Evolutionary conservation across 73 alveolate species (phyloP).

Genomic region (Urostyla sp.): DNA sequence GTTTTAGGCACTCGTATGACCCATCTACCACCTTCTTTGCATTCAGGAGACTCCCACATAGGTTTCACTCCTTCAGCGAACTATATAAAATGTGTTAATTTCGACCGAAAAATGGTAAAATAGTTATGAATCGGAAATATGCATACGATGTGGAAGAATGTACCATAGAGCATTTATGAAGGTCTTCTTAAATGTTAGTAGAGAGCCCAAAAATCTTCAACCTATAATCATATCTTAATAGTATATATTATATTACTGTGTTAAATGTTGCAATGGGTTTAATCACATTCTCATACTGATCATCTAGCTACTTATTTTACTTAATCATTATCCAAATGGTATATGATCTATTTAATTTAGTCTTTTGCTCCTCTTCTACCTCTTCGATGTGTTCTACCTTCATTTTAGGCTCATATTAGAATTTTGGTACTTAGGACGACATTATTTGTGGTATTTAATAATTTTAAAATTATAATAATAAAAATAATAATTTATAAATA

Average conservation of each 20-base stretch:
- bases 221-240: slow-evolving; percentile 2
- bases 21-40: slow-evolving; percentile 55
- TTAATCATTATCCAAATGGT: slow-evolving; percentile 35
- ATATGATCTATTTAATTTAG: slow-evolving; percentile 6
- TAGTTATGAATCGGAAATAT: too few species aligned
- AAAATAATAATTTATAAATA: too few species aligned
- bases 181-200: slow-evolving; percentile 54
- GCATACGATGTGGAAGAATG: slow-evolving; percentile 18
- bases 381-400: slow-evolving; percentile 49
- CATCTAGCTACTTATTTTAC: neutral
- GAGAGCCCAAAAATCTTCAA: slow-evolving; percentile 53
- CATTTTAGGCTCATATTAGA: neutral
- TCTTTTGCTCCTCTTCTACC: slow-evolving; percentile 35
- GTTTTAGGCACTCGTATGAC: slow-evolving; percentile 11
- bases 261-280: slow-evolving; percentile 12
- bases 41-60: slow-evolving; percentile 50
- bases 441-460: neutral
- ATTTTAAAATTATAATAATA: neutral
- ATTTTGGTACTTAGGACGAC: neutral
- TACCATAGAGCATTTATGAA: slow-evolving; percentile 31
- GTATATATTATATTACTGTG: slow-evolving; percentile 7
- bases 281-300: slow-evolving; percentile 5
- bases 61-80: slow-evolving; percentile 51
- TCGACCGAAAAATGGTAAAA: too few species aligned
- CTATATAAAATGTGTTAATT: neutral